Evolutionary conservation across 1,139 yeast species (phyloP).

Genomic region (Sugiyamaella paludigena): DNA sequence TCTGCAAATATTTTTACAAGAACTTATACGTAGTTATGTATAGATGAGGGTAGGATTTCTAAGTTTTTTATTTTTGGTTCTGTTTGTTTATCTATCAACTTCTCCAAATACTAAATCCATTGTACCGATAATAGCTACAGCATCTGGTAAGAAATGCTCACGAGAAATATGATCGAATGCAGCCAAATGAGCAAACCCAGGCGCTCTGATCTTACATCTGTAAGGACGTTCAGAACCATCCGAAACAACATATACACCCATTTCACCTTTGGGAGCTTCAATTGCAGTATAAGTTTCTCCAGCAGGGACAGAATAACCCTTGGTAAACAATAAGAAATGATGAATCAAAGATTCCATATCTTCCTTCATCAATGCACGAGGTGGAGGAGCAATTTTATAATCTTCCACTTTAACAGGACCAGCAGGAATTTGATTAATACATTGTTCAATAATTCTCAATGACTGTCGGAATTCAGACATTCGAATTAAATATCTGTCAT

Average conservation of each 20-base stretch:
- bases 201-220: slow-evolving; percentile 90
- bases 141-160: slow-evolving; percentile 87
- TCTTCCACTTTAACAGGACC: slow-evolving; percentile 93
- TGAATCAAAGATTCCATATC: slow-evolving; percentile 93
- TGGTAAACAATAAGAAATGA: slow-evolving; percentile 82
- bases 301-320: slow-evolving; percentile 85
- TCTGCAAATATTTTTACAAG: not conserved
- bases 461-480: slow-evolving; percentile 94
- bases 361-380: slow-evolving; percentile 79
- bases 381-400: slow-evolving; percentile 80
- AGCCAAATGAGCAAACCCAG: slow-evolving; percentile 87
- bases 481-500: slow-evolving; percentile 82
- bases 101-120: slow-evolving; percentile 95
- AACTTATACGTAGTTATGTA: not conserved
- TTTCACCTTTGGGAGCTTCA: slow-evolving; percentile 95
- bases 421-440: slow-evolving; percentile 88
- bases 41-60: not conserved
- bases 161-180: slow-evolving; percentile 85
- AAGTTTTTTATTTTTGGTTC: too few relatives aligned
- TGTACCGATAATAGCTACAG: slow-evolving; percentile 91
- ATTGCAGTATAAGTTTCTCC: slow-evolving; percentile 92
- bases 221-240: slow-evolving; percentile 91
- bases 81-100: slow-evolving; percentile 78
- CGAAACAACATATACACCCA: slow-evolving; percentile 86
- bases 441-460: slow-evolving; percentile 82